A percentile compares a stretch with the other conserved stretches of the same genome.
Evolutionary conservation across 1,284 basidiomycete genomes (phyloP).

Genomic region (Ceratobasidium theobromae): DNA sequence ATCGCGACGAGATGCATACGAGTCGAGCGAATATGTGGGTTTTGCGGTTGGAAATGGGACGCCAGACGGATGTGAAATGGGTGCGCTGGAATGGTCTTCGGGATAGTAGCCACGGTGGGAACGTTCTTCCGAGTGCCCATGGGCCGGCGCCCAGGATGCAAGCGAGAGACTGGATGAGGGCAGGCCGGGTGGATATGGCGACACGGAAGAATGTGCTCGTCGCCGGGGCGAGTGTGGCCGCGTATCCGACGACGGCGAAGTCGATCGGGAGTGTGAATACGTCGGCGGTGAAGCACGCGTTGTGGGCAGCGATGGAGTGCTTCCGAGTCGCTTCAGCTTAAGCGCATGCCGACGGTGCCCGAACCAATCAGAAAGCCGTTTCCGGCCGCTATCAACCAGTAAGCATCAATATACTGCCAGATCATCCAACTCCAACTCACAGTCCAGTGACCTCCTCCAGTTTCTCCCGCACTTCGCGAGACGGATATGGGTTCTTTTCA

Average conservation of each 20-base stretch:
- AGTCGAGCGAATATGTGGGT: slow-evolving; percentile 23
- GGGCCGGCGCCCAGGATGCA: slow-evolving; percentile 9
- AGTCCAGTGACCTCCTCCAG: slow-evolving; percentile 24
- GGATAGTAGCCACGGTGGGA: slow-evolving; percentile 14
- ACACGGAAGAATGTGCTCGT: slow-evolving; percentile 17
- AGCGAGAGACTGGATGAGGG: slow-evolving; percentile 18
- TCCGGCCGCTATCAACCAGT: slow-evolving; percentile 1
- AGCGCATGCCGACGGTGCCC: slow-evolving; percentile 27
- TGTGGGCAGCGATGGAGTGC: slow-evolving; percentile 14
- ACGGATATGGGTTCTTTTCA: slow-evolving; percentile 29
- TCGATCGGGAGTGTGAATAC: slow-evolving; percentile 22
- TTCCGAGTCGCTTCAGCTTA: slow-evolving; percentile 26
- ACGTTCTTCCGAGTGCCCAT: background rate
- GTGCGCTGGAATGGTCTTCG: background rate
- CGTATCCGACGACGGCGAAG: slow-evolving; percentile 14
- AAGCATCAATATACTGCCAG: too few relatives aligned
- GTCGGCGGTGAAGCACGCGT: slow-evolving; percentile 6
- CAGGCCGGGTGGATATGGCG: slow-evolving; percentile 1
- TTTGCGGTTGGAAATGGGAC: slow-evolving; percentile 26
- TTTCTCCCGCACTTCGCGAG: slow-evolving; percentile 29
- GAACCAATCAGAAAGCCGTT: slow-evolving; percentile 29
- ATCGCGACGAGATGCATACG: slow-evolving; percentile 21
- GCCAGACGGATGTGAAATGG: slow-evolving; percentile 4
- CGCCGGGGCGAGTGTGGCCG: slow-evolving; percentile 21
- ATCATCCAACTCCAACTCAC: background rate